A percentile compares a stretch with the other conserved stretches of the same genome.
Conservation (phyloP, 805 yeast species). For the Ogataea trehaloabstinens region DNA sequence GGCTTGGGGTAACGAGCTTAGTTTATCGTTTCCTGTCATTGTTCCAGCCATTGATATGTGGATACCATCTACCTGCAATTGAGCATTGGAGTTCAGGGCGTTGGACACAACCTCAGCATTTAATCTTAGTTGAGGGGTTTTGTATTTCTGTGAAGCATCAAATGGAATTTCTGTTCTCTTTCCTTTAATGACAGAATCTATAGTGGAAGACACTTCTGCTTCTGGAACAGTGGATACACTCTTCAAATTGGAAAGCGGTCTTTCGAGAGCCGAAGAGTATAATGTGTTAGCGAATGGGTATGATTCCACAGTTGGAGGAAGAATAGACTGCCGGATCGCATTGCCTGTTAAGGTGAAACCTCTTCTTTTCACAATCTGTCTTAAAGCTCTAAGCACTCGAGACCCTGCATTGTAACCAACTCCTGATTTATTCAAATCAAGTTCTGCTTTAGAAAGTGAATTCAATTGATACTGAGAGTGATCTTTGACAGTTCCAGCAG, state of each 20-base stretch:
- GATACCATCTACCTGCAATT: conserved; percentile 28
- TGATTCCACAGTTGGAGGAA: conserved; percentile 16
- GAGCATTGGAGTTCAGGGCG: conserved; percentile 30
- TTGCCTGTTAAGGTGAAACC: conserved; percentile 22
- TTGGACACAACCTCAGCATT: conserved; percentile 32
- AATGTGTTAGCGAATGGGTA: conserved; percentile 29
- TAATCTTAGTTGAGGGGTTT: conserved; percentile 24
- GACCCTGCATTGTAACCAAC: conserved; percentile 27
- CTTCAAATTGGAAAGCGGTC: conserved; percentile 12
- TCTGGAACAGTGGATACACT: conserved; percentile 16
- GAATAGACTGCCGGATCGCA: conserved; percentile 9
- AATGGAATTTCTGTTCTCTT: conserved; percentile 24
- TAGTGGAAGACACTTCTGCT: conserved; percentile 16
- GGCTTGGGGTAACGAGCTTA: conserved; percentile 23
- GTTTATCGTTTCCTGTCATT: conserved; percentile 17
- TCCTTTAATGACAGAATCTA: conserved; percentile 29
- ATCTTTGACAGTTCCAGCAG: background rate
- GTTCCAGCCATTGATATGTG: conserved; percentile 19
- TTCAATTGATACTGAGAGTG: conserved; percentile 7
- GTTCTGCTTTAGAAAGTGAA: conserved; percentile 12
- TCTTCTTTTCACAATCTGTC: conserved; percentile 20
- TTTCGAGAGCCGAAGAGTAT: conserved; percentile 16
- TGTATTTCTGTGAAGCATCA: conserved; percentile 18
- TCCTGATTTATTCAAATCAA: conserved; percentile 27
- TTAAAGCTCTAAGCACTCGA: conserved; percentile 28